Conservation (phyloP, 2,329 filamentous ascomycete genomes). For the Hymenoscyphus linearis region DNA sequence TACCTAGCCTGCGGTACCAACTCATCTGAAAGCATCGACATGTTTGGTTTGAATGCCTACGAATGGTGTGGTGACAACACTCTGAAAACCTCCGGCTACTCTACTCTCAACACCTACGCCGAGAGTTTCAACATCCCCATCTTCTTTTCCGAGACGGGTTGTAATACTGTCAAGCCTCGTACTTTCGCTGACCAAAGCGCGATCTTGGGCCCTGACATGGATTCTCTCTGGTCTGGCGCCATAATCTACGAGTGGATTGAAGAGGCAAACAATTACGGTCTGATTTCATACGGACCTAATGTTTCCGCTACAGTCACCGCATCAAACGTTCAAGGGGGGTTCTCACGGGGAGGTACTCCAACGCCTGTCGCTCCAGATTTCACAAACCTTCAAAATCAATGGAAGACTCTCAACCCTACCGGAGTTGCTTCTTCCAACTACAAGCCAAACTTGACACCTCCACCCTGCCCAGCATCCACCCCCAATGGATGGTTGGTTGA, state of each 20-base stretch:
- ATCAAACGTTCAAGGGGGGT: constrained; percentile 58
- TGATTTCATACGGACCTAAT: constrained; percentile 68
- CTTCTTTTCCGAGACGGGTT: constrained; percentile 86
- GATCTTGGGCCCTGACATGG: constrained; percentile 72
- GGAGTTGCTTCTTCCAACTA: constrained; percentile 65
- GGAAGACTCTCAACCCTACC: constrained; percentile 66
- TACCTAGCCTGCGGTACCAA: constrained; percentile 78
- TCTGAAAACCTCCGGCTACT: constrained; percentile 64
- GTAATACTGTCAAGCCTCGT: constrained; percentile 60
- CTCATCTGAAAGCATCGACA: constrained; percentile 57
- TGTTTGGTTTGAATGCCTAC: constrained; percentile 82
- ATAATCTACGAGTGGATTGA: constrained; percentile 91
- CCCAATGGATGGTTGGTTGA: constrained; percentile 66
- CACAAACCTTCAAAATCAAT: constrained; percentile 67
- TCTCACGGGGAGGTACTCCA: constrained; percentile 65
- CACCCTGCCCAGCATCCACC: constrained; percentile 66
- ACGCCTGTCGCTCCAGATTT: constrained; percentile 73
- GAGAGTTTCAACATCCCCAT: constrained; percentile 74
- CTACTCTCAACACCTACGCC: constrained; percentile 60
- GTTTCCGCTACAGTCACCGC: constrained; percentile 47
- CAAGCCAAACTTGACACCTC: constrained; percentile 55
- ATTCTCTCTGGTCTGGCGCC: constrained; percentile 63
- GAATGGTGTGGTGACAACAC: constrained; percentile 61
- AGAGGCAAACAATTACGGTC: constrained; percentile 76
- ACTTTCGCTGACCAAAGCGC: constrained; percentile 67